Conservation (phyloP, 768 basidiomycete genomes). For the Cystobasidium ongulense region DNA sequence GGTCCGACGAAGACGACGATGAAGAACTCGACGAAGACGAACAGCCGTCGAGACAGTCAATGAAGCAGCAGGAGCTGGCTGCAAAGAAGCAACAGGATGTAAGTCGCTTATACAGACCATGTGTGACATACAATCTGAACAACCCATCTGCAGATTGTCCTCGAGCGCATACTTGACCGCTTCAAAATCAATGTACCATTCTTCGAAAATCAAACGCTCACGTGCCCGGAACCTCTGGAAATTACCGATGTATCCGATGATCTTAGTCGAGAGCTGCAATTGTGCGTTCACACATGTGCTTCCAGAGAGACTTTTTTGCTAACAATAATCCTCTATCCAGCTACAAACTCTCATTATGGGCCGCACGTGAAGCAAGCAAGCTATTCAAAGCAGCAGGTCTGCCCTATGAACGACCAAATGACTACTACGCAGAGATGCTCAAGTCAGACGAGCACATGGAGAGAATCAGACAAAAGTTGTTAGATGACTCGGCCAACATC, state of each 20-base stretch:
- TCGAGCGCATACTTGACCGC: constrained; percentile 69
- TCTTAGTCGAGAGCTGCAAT: constrained; percentile 86
- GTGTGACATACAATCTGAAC: neutral
- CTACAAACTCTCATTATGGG: constrained; percentile 88
- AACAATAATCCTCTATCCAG: constrained; percentile 48
- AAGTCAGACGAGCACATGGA: constrained; percentile 98
- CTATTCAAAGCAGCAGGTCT: constrained; percentile 49
- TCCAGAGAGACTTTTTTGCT: neutral
- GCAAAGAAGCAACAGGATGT: constrained; percentile 37
- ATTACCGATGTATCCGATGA: constrained; percentile 72
- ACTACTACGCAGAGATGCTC: constrained; percentile 98
- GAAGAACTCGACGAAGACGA: constrained; percentile 60
- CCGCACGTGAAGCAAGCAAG: constrained; percentile 68
- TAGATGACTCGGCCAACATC: constrained; percentile 79
- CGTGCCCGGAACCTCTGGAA: constrained; percentile 64
- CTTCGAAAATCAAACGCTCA: constrained; percentile 60
- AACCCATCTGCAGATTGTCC: constrained; percentile 53
- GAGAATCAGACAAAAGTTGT: constrained; percentile 75
- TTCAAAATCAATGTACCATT: constrained; percentile 44
- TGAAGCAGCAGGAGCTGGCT: constrained; percentile 24
- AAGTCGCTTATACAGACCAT: neutral
- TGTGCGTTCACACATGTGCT: constrained; percentile 54
- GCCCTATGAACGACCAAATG: constrained; percentile 80
- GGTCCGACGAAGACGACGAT: constrained; percentile 44
- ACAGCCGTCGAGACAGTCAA: constrained; percentile 45